Evolutionary conservation across 257 asterid species (phyloP), one percentile per base, ranked within the genome.

Genomic region (Nicotiana tabacum): DNA sequence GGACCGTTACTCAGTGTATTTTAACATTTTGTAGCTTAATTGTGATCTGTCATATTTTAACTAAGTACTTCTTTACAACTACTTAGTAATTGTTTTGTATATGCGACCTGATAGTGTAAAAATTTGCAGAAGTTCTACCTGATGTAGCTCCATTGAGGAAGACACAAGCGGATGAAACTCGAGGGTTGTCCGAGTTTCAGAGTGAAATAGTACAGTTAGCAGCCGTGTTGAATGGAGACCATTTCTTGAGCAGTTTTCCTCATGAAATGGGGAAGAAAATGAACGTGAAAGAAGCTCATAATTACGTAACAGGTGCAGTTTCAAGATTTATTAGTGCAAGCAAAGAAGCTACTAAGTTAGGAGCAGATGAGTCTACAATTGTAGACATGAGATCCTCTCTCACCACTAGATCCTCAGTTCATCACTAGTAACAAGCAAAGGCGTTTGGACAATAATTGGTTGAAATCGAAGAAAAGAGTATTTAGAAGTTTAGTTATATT

Each of bases 321-420:
- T 90, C 98, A 18, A 92, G 97, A 84, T 94, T 94, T 88, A 72
- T 91, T 2, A 80, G 92, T 83, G 98, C 97, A 15, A 88, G 98
- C 89, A 90, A 90, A 83, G 92, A 94, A 85, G 98, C 98, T 24
- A 66, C 88, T n/a, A 86, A 85, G 72, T 83, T 92, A 84, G 98
- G 96, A 4, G 97, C 95, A 1, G 89, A 90, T 58, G 82, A 81
- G 62, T 91, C 98, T 9, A 91, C 94, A 55, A 92, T 92, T 77
- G 98, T 92, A 2, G 93, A 90, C 66, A 92, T 94, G 98, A 91
- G 96, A 86, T 84, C 97, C 39, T 94, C 98, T 21, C 91, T 94
- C 10, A 94, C 96, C 5, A 94, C 98, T 8, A 83, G 96, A 90
- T 87, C 94, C 55, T 83, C 92, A 9, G 55, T 65, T 46, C 92